Base-by-base conservation (phyloP, 805 yeast species). In the Candida endomychidarum region DNA sequence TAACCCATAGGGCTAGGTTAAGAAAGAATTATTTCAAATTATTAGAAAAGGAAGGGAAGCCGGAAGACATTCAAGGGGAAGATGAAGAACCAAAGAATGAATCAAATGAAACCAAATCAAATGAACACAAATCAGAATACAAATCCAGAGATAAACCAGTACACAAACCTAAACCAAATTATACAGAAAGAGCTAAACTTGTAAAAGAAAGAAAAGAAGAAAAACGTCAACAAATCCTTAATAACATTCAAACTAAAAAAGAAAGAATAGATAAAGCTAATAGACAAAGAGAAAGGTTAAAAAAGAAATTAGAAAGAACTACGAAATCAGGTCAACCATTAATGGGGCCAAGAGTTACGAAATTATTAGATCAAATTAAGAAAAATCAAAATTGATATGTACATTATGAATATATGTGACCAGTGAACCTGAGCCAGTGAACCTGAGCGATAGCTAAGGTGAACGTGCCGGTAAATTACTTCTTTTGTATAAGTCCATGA, bases 301-400 rank as follows among this genome's bases (percentile, higher is more conserved):
- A 75, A 67, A 56, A 65, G 51, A 51, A 55, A 18, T 45, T 69
- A 3, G 43, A 61, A 7, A 70, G 74, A 43, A 80, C 69, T 46
- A 90, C 96, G 1, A 70, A 71, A 51, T 56, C 67, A 3, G 98
- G 98, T 0, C 98, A 90, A 59, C 97, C 97, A 2, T 62, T 78
- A 32, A 86, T 90, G 91, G 96, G 88, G 0, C 95, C 96, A 11
- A 77, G 95, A 60, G 86, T 90, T 42, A 82, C 79, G 41, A 77
- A 80, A 50, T 66, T 90, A 31, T 69, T 90, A 35, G 93, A 84
- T 39, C 86, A 88, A 60, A 86, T 90, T 45, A 80, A 77, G 54
- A 29, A 37, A 26, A 26, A 36, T 23, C 12, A 24, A 3, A 21
- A 26, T 16, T 23, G 35, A 25, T 27, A 27, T 27, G 37, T 30